Percentiles rank a stretch among this genome's conserved stretches.
Evolutionary conservation across 192 early-diverging fungal species (phyloP).

Genomic region (Dissophora ornata): DNA sequence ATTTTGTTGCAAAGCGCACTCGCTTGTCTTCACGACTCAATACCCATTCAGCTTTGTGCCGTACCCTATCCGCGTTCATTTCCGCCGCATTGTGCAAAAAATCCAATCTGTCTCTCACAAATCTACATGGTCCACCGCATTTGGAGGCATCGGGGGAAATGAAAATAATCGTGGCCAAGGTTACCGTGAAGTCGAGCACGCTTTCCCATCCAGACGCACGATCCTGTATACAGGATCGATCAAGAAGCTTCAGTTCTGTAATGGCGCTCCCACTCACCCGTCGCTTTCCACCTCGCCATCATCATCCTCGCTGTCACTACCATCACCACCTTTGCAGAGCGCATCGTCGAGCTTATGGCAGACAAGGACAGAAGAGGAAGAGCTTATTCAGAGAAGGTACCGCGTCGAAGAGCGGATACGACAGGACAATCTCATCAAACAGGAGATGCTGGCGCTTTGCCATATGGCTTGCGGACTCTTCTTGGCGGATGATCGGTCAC

Average conservation of each 20-base stretch:
- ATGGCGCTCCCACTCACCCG: constrained; percentile 4
- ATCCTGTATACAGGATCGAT: constrained; percentile 23
- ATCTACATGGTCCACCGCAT: not conserved
- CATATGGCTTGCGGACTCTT: constrained; percentile 53
- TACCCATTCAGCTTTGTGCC: constrained; percentile 26
- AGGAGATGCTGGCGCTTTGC: constrained; percentile 38
- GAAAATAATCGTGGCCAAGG: too few species aligned
- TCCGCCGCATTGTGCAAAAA: constrained; percentile 27
- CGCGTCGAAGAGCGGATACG: constrained; percentile 34
- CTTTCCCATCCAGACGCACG: not conserved
- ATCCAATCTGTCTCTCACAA: constrained; percentile 16
- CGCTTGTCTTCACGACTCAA: constrained; percentile 25
- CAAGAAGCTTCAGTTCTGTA: constrained; percentile 32
- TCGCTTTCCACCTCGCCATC: not conserved
- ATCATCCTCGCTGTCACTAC: not conserved
- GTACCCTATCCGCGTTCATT: constrained; percentile 20
- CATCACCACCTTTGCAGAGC: too few species aligned
- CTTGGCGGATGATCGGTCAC: constrained; percentile 8
- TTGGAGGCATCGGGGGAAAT: not conserved
- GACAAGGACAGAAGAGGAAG: constrained; percentile 2
- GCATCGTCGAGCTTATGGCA: not conserved
- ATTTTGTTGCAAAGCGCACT: constrained; percentile 50
- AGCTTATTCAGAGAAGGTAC: constrained; percentile 20
- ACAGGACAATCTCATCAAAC: constrained; percentile 33
- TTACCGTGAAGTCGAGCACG: too few species aligned